Evolutionary conservation across 192 early-diverging fungal genomes (phyloP).

Genomic region (Glomus cerebriforme): DNA sequence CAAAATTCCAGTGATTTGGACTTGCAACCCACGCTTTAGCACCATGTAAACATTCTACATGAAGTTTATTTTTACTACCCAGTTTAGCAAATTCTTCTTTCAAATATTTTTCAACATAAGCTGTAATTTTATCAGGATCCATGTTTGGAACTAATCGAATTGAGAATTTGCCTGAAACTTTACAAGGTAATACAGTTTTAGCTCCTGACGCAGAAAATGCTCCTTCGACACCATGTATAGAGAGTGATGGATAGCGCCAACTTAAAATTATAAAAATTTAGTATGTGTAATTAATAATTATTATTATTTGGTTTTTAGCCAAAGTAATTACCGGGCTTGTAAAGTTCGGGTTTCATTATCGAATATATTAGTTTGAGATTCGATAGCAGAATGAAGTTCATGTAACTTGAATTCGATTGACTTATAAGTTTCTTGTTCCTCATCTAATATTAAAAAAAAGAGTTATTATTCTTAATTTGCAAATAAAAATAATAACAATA

Average conservation of each 20-base stretch:
- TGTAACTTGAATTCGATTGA: slow-evolving; percentile 76
- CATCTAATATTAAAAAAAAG: slow-evolving; percentile 40
- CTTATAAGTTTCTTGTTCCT: slow-evolving; percentile 82
- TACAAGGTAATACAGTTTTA: slow-evolving; percentile 97
- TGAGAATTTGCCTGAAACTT: slow-evolving; percentile 97
- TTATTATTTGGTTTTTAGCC: too few relatives aligned
- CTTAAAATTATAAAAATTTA: slow-evolving; percentile 24
- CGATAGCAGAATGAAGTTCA: slow-evolving; percentile 81
- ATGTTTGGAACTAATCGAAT: slow-evolving; percentile 95
- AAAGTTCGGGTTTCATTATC: slow-evolving; percentile 74
- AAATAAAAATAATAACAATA: not conserved
- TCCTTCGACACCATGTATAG: slow-evolving; percentile 97
- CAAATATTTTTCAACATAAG: slow-evolving; percentile 73
- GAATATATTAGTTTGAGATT: slow-evolving; percentile 76
- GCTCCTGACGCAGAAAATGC: slow-evolving; percentile 91
- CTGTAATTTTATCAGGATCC: slow-evolving; percentile 78
- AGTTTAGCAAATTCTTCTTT: slow-evolving; percentile 89
- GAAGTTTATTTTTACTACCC: slow-evolving; percentile 82
- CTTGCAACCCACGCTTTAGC: slow-evolving; percentile 93
- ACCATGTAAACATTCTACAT: slow-evolving; percentile 73
- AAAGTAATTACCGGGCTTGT: slow-evolving; percentile 63
- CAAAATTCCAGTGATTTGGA: slow-evolving; percentile 91
- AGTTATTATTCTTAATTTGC: not conserved
- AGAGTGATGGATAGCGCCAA: slow-evolving; percentile 97
- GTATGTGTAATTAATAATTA: not conserved